Base-by-base conservation (phyloP, 371 early-diverging fungal species). In the Actinomucor elegans region DNA sequence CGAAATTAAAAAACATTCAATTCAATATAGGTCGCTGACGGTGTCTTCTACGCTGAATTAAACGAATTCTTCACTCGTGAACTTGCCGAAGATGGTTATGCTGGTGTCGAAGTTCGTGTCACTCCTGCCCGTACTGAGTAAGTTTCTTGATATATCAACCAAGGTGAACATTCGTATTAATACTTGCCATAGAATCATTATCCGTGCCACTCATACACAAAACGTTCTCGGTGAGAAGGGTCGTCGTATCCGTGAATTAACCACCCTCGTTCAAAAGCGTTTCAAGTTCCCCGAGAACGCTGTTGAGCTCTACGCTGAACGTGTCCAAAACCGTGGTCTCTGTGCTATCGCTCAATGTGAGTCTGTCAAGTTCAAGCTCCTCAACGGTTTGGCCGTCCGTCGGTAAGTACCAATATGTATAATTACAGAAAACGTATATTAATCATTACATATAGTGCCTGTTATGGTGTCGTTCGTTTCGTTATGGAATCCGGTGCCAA, bases 401-500 rank as follows among this genome's bases (percentile, higher is more conserved):
- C 90, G n/a, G 53, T 5, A 36, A 36, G 15, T 5, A 36, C 5
- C 14, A 14, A 26, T 18, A 20, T 33, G 64, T 34, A n/a, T n/a
- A n/a, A n/a, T n/a, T n/a, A n/a, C n/a, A n/a, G n/a, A n/a, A n/a
- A n/a, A n/a, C n/a, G n/a, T n/a, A n/a, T n/a, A n/a, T n/a, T n/a
- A n/a, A n/a, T n/a, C n/a, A n/a, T n/a, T n/a, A n/a, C 11, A 52
- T n/a, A n/a, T n/a, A n/a, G 99, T 67, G 99, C 98, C 35, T 94
- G 94, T 79, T 96, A 99, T 88, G 91, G 94, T 83, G 98, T 98
- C 52, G 86, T 99, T 67, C 96, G 99, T 69, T 94, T 94, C 87
- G 93, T 96, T 63, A 99, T 98, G 96, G 97, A 97, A 83, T 93
- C 97, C 71, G 99, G 99, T 66, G 99, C 99, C 80, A 99, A 99